Evolutionary conservation across 352 stramenopile genomes (phyloP), one percentile per base, ranked within the genome.

Genomic region (Phytopythium oedochilum): DNA sequence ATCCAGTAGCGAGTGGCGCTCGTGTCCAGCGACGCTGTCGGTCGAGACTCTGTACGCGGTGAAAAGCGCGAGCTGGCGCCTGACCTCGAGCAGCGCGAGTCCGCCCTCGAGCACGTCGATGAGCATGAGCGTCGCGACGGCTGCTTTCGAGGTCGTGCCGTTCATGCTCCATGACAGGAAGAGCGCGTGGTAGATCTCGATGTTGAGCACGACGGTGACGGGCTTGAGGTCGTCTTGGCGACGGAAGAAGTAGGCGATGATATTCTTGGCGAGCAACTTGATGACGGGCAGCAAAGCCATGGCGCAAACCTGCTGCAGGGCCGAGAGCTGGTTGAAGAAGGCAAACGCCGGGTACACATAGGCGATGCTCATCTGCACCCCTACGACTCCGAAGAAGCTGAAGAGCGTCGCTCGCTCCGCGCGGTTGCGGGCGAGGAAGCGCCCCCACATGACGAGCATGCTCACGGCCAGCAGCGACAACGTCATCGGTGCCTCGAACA

Each of bases 131-230:
- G 57, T 11, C 18, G 53, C 36, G 12, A 57, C 63, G 10, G 53
- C 59, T 17, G 55, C 58, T n/a, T 35, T 56, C 11, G 59, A 60
- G 5, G 29, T 51, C 8, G 62, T 53, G 29, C 46, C 40, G 25
- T 68, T 55, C 55, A 71, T 63, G 31, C 62, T 71, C 51, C 55
- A 61, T 0, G 52, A 65, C 2, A 71, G 31, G 29, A 64, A 74
- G 6, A 74, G 44, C 11, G 52, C 35, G 42, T 70, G 59, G 39
- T 60, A 68, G n/a, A 74, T 39, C 43, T 74, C 59, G 17, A 25
- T 50, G 14, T 71, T 68, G 22, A 74, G 42, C 22, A 68, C 45
- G 35, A 71, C 66, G 20, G 59, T 49, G 32, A 64, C 52, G 8
- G 53, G 59, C 3, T 55, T 57, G 23, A 57, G 36, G 46, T 74